Evolutionary conservation across 371 early-diverging fungal species (phyloP).

Genomic region (Actinomortierella wolfii): DNA sequence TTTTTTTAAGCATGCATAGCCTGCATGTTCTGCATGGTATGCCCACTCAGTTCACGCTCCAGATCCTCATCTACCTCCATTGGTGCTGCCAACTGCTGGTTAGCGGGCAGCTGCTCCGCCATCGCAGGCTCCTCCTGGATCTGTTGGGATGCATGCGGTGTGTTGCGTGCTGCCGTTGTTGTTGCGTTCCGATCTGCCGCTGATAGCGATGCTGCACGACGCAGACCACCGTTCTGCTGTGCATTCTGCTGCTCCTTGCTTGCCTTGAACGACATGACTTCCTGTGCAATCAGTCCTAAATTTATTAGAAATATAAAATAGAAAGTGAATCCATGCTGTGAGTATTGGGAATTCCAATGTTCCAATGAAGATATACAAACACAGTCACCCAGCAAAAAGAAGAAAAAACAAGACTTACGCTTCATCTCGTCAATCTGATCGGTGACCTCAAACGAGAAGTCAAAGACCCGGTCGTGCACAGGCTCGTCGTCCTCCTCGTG

Average conservation of each 20-base stretch:
- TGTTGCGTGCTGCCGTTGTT: constrained; percentile 28
- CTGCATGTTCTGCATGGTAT: constrained; percentile 3
- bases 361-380: neutral
- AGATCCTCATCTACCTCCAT: constrained; percentile 65
- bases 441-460: constrained; percentile 91
- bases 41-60: constrained; percentile 64
- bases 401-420: constrained; percentile 68
- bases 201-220: constrained; percentile 35
- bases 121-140: constrained; percentile 35
- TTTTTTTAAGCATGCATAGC: constrained; percentile 19
- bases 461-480: constrained; percentile 73
- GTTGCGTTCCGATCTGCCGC: constrained; percentile 41
- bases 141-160: constrained; percentile 26
- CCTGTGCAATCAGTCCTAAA: constrained; percentile 84
- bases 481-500: constrained; percentile 84
- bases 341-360: neutral
- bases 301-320: neutral
- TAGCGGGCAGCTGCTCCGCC: constrained; percentile 25
- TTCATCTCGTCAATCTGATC: constrained; percentile 90
- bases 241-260: constrained; percentile 41
- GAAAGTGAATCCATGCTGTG: neutral
- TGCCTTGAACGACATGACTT: constrained; percentile 76
- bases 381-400: too few relatives aligned
- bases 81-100: constrained; percentile 11
- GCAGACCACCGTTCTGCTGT: constrained; percentile 29